Conservation (phyloP, 768 basidiomycete species). For the Boletales sp. region DNA sequence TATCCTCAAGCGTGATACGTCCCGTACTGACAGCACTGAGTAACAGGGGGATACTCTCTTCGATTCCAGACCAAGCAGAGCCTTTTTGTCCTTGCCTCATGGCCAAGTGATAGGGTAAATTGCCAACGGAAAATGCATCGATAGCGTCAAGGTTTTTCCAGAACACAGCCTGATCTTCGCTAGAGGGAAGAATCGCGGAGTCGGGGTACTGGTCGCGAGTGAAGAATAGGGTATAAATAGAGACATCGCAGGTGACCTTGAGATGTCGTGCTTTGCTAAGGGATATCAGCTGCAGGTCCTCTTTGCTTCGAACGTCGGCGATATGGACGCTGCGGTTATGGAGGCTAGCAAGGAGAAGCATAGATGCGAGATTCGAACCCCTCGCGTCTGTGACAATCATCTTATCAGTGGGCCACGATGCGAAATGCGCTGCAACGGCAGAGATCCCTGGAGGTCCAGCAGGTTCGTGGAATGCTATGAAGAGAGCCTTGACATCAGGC, state of each 20-base stretch:
- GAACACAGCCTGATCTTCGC: constrained; percentile 73
- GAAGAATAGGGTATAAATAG: constrained; percentile 90
- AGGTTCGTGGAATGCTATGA: constrained; percentile 68
- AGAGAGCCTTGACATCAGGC: constrained; percentile 80
- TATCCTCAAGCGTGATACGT: constrained; percentile 76
- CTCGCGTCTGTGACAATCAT: constrained; percentile 94
- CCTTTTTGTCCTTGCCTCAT: constrained; percentile 54
- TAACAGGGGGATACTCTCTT: constrained; percentile 84
- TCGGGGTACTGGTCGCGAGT: constrained; percentile 68
- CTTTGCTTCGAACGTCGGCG: constrained; percentile 80
- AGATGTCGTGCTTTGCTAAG: constrained; percentile 92
- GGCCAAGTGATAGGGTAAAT: constrained; percentile 76
- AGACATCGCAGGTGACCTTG: constrained; percentile 95
- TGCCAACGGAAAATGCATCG: constrained; percentile 89
- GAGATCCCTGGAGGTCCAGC: constrained; percentile 56
- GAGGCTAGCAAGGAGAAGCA: constrained; percentile 90
- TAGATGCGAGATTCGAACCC: constrained; percentile 87
- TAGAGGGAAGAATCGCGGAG: constrained; percentile 61
- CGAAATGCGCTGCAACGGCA: constrained; percentile 80
- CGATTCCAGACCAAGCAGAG: constrained; percentile 73
- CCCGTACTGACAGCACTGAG: constrained; percentile 82
- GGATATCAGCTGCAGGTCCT: constrained; percentile 87
- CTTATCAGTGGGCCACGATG: constrained; percentile 87
- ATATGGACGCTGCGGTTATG: constrained; percentile 87
- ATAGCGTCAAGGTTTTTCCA: constrained; percentile 84